Conservation (phyloP, 352 stramenopile species). For the Phytophthora vignae region DNA sequence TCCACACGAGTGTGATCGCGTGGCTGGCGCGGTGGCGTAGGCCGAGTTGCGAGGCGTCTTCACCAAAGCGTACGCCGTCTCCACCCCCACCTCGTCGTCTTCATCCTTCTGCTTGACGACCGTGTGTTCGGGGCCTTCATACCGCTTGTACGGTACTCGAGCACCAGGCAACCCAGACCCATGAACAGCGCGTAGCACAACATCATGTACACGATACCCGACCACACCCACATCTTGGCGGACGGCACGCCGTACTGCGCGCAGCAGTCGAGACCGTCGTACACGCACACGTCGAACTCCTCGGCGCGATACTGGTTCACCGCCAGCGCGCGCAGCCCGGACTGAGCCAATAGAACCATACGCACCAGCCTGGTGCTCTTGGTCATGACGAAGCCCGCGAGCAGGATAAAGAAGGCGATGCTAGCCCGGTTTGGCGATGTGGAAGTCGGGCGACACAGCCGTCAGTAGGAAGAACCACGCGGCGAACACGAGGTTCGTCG, state of each 20-base stretch:
- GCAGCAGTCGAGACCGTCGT: slow-evolving; percentile 39
- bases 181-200: slow-evolving; percentile 11
- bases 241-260: slow-evolving; percentile 16
- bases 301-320: slow-evolving; percentile 38
- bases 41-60: not conserved
- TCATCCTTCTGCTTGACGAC: not conserved
- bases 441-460: slow-evolving; percentile 33
- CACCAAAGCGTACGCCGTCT: slow-evolving; percentile 11
- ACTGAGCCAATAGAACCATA: slow-evolving; percentile 40
- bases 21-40: not conserved
- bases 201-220: slow-evolving; percentile 23
- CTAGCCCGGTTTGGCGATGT: slow-evolving; percentile 54
- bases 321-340: slow-evolving; percentile 42
- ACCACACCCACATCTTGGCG: not conserved
- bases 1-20: slow-evolving; percentile 13
- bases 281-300: slow-evolving; percentile 8
- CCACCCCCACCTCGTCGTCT: not conserved
- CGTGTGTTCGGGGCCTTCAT: slow-evolving; percentile 5
- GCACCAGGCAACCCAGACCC: slow-evolving; percentile 9
- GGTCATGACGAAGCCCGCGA: slow-evolving; percentile 59
- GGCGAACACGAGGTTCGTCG: slow-evolving; percentile 45
- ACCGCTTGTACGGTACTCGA: slow-evolving; percentile 11
- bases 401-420: slow-evolving; percentile 61
- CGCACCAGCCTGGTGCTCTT: slow-evolving; percentile 48
- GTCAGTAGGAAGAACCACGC: slow-evolving; percentile 52